Conservation (phyloP, 2,329 filamentous ascomycete species). For the Stagonosporopsis rhizophila region DNA sequence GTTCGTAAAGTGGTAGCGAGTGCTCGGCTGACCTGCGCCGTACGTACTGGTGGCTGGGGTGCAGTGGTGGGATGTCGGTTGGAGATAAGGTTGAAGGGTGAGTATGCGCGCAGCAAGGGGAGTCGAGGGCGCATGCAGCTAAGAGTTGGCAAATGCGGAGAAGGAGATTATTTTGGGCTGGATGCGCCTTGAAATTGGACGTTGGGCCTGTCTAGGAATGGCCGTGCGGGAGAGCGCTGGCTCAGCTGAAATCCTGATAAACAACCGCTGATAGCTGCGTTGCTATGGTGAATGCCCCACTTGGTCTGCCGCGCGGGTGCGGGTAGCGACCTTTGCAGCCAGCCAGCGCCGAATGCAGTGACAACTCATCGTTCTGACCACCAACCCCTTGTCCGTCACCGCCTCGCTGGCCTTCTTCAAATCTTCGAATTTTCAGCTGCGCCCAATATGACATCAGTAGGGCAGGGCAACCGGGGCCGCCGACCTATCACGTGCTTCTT, state of each 20-base stretch:
- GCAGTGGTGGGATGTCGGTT: slow-evolving; percentile 8
- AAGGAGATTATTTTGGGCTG: slow-evolving; percentile 24
- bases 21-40: slow-evolving; percentile 7
- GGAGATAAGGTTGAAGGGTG: slow-evolving; percentile 11
- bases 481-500: neutral
- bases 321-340: slow-evolving; percentile 9
- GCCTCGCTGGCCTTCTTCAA: slow-evolving; percentile 18
- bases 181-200: slow-evolving; percentile 25
- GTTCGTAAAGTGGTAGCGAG: slow-evolving; percentile 10
- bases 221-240: slow-evolving; percentile 21
- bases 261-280: slow-evolving; percentile 22
- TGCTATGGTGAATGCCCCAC: slow-evolving; percentile 19
- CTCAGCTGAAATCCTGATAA: slow-evolving; percentile 17
- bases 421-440: slow-evolving; percentile 18
- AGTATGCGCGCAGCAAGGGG: slow-evolving; percentile 19
- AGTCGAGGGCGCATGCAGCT: slow-evolving; percentile 34
- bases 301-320: slow-evolving; percentile 14
- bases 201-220: slow-evolving; percentile 22
- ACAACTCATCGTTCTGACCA: slow-evolving; percentile 18
- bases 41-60: slow-evolving; percentile 2
- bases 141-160: slow-evolving; percentile 36
- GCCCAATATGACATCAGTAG: slow-evolving; percentile 15
- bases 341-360: slow-evolving; percentile 4
- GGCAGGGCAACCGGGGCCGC: slow-evolving; percentile 4
- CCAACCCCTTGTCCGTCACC: slow-evolving; percentile 14